Evolutionary conservation across 495 filamentous ascomycete genomes (phyloP).

Genomic region (Penicillium soppii): DNA sequence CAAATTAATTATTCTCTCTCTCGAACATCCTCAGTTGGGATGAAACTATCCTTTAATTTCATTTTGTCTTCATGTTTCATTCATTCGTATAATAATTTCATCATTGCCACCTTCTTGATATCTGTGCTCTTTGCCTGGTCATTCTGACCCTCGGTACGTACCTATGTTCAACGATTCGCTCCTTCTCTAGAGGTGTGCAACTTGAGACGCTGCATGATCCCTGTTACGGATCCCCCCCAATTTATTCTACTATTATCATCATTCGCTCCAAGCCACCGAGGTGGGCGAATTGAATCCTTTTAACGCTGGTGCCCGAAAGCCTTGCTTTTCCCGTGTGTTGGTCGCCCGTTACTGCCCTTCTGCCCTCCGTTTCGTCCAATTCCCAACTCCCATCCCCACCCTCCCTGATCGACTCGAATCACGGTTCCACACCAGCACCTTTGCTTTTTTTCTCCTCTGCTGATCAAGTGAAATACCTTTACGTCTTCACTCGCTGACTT

Average conservation of each 20-base stretch:
- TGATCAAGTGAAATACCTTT: constrained; percentile 7
- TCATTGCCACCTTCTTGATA: neutral
- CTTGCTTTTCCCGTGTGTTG: constrained; percentile 37
- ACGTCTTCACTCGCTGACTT: constrained; percentile 4
- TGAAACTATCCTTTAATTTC: constrained; percentile 1
- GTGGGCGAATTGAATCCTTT: constrained; percentile 33
- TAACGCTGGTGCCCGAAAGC: constrained; percentile 43
- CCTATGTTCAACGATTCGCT: neutral
- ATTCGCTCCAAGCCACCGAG: constrained; percentile 35
- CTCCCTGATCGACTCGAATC: constrained; percentile 31
- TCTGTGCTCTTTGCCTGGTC: constrained; percentile 1
- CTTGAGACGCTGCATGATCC: constrained; percentile 45
- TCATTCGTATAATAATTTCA: constrained; percentile 1
- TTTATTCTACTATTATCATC: too few species aligned
- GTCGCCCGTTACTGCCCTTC: constrained; percentile 18
- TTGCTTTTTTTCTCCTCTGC: constrained; percentile 22
- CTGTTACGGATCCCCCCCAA: constrained; percentile 38
- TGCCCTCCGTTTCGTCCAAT: constrained; percentile 24
- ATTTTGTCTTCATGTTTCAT: neutral
- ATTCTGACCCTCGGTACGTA: neutral
- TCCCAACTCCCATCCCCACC: constrained; percentile 29
- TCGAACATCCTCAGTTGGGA: neutral
- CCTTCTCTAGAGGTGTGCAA: too few species aligned
- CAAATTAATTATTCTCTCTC: neutral
- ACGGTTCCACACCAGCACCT: constrained; percentile 29